phyloP scores from a whole-genome alignment of 371 early-diverging fungal genomes.

The Mortierella sp. region DNA sequence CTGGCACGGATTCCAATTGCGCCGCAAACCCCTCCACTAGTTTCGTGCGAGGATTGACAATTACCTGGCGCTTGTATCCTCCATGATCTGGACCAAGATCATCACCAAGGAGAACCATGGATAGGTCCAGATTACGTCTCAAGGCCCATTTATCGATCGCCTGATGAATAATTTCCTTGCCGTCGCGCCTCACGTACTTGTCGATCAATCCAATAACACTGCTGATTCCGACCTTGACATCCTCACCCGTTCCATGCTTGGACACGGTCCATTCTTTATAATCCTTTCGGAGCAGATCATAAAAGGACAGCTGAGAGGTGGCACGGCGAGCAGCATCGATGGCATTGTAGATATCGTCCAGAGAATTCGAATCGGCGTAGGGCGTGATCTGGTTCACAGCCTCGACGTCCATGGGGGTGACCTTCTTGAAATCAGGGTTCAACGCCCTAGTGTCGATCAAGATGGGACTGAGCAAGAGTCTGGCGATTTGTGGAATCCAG shows the following conservation, averaged over 20 bases:
- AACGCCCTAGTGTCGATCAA: slow-evolving; percentile 79
- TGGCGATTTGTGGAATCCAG: slow-evolving; percentile 54
- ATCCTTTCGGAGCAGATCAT: slow-evolving; percentile 78
- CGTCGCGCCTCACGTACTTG: slow-evolving; percentile 59
- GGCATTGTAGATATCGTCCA: slow-evolving; percentile 53
- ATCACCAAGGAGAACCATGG: slow-evolving; percentile 70
- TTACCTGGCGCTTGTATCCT: slow-evolving; percentile 73
- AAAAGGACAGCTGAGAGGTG: slow-evolving; percentile 60
- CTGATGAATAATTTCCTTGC: slow-evolving; percentile 16
- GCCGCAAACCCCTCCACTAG: slow-evolving; percentile 26
- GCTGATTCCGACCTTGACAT: slow-evolving; percentile 72
- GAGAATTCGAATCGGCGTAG: slow-evolving; percentile 6
- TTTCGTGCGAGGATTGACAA: slow-evolving; percentile 59
- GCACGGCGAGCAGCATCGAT: slow-evolving; percentile 69
- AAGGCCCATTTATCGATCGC: slow-evolving; percentile 52
- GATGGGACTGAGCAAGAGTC: slow-evolving; percentile 70
- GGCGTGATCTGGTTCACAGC: slow-evolving; percentile 56
- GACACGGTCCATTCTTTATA: slow-evolving; percentile 74
- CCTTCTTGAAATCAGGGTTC: slow-evolving; percentile 64
- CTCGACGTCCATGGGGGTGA: slow-evolving; percentile 63
- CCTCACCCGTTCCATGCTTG: slow-evolving; percentile 36
- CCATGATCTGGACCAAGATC: slow-evolving; percentile 56
- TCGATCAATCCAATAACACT: slow-evolving; percentile 69
- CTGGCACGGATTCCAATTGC: slow-evolving; percentile 38
- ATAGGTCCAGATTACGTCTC: slow-evolving; percentile 63